Evolutionary conservation across 352 stramenopile genomes (phyloP), one percentile per base, ranked within the genome.

Genomic region (Achlya hypogyna): DNA sequence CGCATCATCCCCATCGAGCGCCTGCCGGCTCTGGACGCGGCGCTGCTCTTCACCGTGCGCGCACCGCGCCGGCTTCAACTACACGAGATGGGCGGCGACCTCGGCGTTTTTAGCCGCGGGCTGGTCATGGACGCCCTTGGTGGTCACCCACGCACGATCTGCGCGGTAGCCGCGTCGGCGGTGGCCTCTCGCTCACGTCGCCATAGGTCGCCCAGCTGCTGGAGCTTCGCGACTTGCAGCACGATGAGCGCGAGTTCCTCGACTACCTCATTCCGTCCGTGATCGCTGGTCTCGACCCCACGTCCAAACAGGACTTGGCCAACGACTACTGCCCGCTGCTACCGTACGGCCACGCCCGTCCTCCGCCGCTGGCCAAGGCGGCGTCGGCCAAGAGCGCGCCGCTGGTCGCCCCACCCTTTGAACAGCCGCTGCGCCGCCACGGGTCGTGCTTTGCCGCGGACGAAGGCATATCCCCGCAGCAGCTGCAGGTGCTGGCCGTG

Each of bases 221-320:
- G 63, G 82, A 92, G 67, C 83, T 80, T 42, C 89, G 89, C 56
- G 84, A 92, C 63, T 88, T 92, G 79, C 78, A 90, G 42, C 68
- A 89, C n/a, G 84, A 92, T 49, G 79, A 91, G 71, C 78, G 79
- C 47, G 84, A 92, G 66, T 90, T 92, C 49, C 66, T 92, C 20
- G 77, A 79, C 58, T 92, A 89, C 69, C 88, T 92, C 51, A 88
- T 92, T 31, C 84, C 84, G 22, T 87, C 84, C 0, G 82, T 92
- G 9, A 86, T 81, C n/a, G 84, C 79, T 1, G 84, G 84, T 3
- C 74, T 92, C 38, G 76, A 75, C n/a, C 60, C 60, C 14, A 43
- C 40, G n/a, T 67, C 60, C 29, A 56, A 60, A 28, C 42, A 67
- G 23, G 38, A 67, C 25, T 67, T 67, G n/a, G 42, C 60, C 1